These are phyloP conservation scores for Hansenula sp. DNA, from an alignment of 1,139 yeast species.

Conservation along the genomic window DNA sequence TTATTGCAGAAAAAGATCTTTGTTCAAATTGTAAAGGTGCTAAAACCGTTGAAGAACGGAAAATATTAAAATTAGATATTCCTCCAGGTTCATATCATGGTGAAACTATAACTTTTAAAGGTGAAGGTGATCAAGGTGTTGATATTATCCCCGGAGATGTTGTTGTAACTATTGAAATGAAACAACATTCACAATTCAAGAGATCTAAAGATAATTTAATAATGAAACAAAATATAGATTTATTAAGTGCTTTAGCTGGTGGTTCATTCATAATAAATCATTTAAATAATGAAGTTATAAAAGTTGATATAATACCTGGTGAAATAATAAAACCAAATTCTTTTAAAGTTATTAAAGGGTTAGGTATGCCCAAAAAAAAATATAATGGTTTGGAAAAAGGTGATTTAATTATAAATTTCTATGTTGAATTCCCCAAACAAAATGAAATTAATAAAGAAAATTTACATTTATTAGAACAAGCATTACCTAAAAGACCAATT, in stretches of 20 bases:
- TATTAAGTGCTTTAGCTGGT: conserved; percentile 51
- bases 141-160: conserved; percentile 65
- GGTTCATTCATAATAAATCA: conserved; percentile 43
- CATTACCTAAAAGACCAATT: conserved; percentile 35
- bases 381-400: conserved; percentile 35
- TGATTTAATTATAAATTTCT: conserved; percentile 45
- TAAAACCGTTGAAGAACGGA: conserved; percentile 37
- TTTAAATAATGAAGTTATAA: conserved; percentile 41
- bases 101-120: conserved; percentile 44
- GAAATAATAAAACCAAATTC: conserved; percentile 43
- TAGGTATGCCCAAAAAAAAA: conserved; percentile 62
- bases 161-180: conserved; percentile 37
- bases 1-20: conserved; percentile 26
- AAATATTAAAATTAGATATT: conserved; percentile 46
- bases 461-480: conserved; percentile 31
- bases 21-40: conserved; percentile 40
- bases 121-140: conserved; percentile 63
- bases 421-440: conserved; percentile 45
- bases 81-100: conserved; percentile 51
- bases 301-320: conserved; percentile 37
- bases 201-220: conserved; percentile 47
- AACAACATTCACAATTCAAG: conserved; percentile 36
- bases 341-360: conserved; percentile 44
- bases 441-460: conserved; percentile 33
- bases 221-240: conserved; percentile 41